A percentile compares a stretch with the other conserved stretches of the same genome.
phyloP scores from a whole-genome alignment of 305 asterid genomes.

The Solanum hybrid region DNA sequence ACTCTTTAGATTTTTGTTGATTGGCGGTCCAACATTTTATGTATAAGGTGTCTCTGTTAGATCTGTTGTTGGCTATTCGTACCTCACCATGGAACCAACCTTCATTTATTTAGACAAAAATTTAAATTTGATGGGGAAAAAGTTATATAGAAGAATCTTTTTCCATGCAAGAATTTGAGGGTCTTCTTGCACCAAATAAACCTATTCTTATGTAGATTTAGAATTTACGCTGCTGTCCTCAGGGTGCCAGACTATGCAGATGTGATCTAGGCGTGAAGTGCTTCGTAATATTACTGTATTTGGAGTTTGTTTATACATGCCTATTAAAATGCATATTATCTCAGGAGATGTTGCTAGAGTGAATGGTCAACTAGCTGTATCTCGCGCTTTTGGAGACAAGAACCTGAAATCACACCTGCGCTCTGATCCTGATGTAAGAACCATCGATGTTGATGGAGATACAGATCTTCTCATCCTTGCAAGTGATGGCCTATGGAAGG shows the following conservation, averaged over 20 bases:
- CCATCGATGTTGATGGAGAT: slow-evolving; percentile 41
- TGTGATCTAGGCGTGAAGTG: background rate
- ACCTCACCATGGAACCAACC: background rate
- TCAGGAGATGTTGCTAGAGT: slow-evolving; percentile 97
- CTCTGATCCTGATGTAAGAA: slow-evolving; percentile 67
- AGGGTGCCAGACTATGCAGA: background rate
- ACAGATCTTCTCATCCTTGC: slow-evolving; percentile 87
- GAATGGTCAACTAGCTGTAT: slow-evolving; percentile 89
- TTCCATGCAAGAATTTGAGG: background rate
- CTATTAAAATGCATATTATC: slow-evolving; percentile 1
- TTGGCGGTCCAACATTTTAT: background rate
- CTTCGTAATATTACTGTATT: background rate
- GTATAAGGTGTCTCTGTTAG: background rate
- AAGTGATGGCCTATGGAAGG: slow-evolving; percentile 99
- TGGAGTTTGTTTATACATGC: background rate
- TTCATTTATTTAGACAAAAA: background rate
- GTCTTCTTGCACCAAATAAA: background rate
- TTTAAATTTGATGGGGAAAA: background rate
- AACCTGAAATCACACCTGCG: slow-evolving; percentile 78
- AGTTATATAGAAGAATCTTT: background rate
- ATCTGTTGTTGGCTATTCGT: background rate
- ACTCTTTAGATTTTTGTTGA: background rate
- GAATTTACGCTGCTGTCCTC: background rate
- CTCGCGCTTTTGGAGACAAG: slow-evolving; percentile 96
- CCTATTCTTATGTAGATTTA: background rate